These are phyloP conservation scores for Cladosporium velox DNA, from an alignment of 2,329 filamentous ascomycete genomes.

Conservation along the genomic window DNA sequence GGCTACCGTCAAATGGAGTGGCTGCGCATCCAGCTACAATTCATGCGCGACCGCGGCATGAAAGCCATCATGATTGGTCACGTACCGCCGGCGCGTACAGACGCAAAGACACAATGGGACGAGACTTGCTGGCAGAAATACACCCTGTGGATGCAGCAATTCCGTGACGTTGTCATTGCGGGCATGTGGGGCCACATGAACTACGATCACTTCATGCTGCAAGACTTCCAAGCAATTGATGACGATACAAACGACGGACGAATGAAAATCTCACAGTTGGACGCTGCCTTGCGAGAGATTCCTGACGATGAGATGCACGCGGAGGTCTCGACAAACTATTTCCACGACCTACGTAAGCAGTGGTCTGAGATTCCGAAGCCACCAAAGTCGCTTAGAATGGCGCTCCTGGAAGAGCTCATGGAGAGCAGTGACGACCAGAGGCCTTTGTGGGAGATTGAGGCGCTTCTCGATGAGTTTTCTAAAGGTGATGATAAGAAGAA, in stretches of 20 bases:
- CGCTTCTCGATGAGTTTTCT: slow-evolving; percentile 28
- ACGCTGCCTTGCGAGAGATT: slow-evolving; percentile 21
- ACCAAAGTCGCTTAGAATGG: slow-evolving; percentile 31
- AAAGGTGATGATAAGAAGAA: slow-evolving; percentile 34
- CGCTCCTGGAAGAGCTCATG: background rate
- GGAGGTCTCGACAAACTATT: slow-evolving; percentile 73
- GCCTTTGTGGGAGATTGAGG: slow-evolving; percentile 18
- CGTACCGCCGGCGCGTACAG: slow-evolving; percentile 84
- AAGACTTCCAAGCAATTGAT: slow-evolving; percentile 77
- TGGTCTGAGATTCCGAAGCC: slow-evolving; percentile 75
- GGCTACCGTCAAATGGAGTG: slow-evolving; percentile 96
- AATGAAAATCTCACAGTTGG: slow-evolving; percentile 34
- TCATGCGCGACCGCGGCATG: slow-evolving; percentile 79
- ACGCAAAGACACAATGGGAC: slow-evolving; percentile 86
- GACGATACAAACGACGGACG: slow-evolving; percentile 52
- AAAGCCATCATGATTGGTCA: slow-evolving; percentile 95
- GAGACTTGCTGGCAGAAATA: slow-evolving; percentile 99
- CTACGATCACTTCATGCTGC: slow-evolving; percentile 92
- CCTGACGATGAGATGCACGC: slow-evolving; percentile 56
- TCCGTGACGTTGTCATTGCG: slow-evolving; percentile 81
- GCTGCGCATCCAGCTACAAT: slow-evolving; percentile 84
- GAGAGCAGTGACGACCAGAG: slow-evolving; percentile 17
- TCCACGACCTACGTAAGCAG: slow-evolving; percentile 72
- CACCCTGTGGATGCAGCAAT: slow-evolving; percentile 84
- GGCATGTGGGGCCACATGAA: slow-evolving; percentile 96